Conservation (phyloP, 2,329 filamentous ascomycete species). For the Alternaria alternata region DNA sequence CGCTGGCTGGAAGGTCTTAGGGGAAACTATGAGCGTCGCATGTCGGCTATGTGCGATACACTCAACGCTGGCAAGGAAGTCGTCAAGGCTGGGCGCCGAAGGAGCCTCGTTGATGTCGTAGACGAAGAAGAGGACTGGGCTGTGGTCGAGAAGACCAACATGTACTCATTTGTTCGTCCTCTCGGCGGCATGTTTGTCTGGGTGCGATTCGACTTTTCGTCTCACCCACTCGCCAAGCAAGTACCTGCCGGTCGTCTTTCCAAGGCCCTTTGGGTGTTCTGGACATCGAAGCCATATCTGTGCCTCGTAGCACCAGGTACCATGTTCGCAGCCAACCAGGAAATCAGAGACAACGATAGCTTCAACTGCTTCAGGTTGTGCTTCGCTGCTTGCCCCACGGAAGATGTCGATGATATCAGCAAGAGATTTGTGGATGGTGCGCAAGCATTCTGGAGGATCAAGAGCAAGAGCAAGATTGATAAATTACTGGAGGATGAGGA, state of each 20-base stretch:
- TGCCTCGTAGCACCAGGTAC: conserved; percentile 75
- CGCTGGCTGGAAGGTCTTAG: conserved; percentile 88
- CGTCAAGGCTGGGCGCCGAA: conserved; percentile 66
- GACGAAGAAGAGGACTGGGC: conserved; percentile 69
- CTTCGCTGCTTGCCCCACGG: conserved; percentile 83
- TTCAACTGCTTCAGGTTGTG: conserved; percentile 81
- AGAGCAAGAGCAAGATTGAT: conserved; percentile 71
- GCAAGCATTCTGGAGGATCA: conserved; percentile 79
- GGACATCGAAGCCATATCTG: conserved; percentile 73
- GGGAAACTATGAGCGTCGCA: conserved; percentile 83
- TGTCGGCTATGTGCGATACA: conserved; percentile 78
- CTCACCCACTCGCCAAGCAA: conserved; percentile 72
- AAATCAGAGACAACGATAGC: conserved; percentile 65
- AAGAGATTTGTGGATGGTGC: conserved; percentile 73
- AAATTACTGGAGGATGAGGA: conserved; percentile 60
- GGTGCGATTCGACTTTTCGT: conserved; percentile 75
- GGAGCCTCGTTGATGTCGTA: conserved; percentile 40
- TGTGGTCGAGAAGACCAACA: conserved; percentile 74
- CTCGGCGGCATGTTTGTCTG: conserved; percentile 93
- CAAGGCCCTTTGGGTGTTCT: conserved; percentile 73
- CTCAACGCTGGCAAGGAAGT: conserved; percentile 74
- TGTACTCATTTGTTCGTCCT: conserved; percentile 81
- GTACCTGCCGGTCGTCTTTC: conserved; percentile 66
- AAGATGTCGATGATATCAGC: conserved; percentile 69
- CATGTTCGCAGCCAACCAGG: conserved; percentile 74